These are phyloP conservation scores for Pelargonium australe DNA, from an alignment of 441 rosid species.

Conservation along the genomic window DNA sequence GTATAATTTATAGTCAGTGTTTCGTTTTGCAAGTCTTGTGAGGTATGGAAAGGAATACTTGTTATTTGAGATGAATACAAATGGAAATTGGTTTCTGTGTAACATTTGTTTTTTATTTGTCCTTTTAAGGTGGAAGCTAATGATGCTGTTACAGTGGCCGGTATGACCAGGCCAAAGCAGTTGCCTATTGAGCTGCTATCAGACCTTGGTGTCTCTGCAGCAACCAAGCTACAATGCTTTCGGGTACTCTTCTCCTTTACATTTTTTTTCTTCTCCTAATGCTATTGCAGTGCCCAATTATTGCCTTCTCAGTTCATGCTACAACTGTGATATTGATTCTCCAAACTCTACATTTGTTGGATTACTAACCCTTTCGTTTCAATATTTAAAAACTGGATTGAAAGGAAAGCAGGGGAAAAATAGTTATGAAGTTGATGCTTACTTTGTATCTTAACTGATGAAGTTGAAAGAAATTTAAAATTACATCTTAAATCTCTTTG, in stretches of 20 bases:
- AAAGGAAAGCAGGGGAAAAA: neutral
- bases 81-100: neutral
- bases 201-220: constrained; percentile 78
- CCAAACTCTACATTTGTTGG: neutral
- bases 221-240: constrained; percentile 82
- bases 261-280: neutral
- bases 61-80: constrained; percentile 11
- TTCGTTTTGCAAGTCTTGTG: neutral
- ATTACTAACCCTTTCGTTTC: neutral
- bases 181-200: constrained; percentile 62
- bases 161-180: constrained; percentile 77
- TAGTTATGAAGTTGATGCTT: neutral
- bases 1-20: neutral
- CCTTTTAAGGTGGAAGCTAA: constrained; percentile 68
- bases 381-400: neutral
- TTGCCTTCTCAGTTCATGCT: neutral
- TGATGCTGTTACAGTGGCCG: constrained; percentile 80
- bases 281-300: neutral
- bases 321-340: neutral
- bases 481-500: neutral
- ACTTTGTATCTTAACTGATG: neutral
- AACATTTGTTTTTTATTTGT: constrained; percentile 7
- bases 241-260: constrained; percentile 39
- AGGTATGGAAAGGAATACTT: neutral
- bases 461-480: neutral